These are phyloP conservation scores for Eutypa lata DNA, from an alignment of 2,329 filamentous ascomycete species.

Conservation along the genomic window DNA sequence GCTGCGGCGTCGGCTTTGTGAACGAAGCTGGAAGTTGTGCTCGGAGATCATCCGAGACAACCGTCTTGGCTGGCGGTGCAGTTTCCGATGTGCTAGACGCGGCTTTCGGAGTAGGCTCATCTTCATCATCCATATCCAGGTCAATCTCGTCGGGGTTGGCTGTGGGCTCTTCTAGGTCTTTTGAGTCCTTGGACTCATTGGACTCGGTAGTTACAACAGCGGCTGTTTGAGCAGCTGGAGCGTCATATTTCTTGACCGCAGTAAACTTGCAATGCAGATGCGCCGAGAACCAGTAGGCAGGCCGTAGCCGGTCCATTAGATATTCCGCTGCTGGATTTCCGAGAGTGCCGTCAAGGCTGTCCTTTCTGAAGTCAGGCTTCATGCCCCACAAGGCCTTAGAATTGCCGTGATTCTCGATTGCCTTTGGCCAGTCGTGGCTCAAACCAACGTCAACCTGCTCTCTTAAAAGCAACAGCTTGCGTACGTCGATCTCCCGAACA, in stretches of 20 bases:
- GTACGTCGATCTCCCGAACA: constrained; percentile 82
- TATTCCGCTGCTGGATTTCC: constrained; percentile 78
- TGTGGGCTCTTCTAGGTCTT: constrained; percentile 1
- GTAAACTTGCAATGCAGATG: constrained; percentile 89
- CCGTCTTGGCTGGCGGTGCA: constrained; percentile 13
- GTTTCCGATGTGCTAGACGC: constrained; percentile 11
- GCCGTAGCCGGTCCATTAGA: constrained; percentile 77
- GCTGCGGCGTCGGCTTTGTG: constrained; percentile 36
- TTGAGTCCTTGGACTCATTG: constrained; percentile 1
- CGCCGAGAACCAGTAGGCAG: constrained; percentile 87
- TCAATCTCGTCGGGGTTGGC: constrained; percentile 69
- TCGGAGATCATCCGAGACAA: constrained; percentile 62
- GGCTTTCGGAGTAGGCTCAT: constrained; percentile 5
- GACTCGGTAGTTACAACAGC: constrained; percentile 5
- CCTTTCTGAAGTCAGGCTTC: constrained; percentile 73
- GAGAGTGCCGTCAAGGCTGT: constrained; percentile 71
- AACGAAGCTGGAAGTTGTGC: constrained; percentile 77
- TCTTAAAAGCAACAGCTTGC: constrained; percentile 80
- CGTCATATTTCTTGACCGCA: constrained; percentile 59
- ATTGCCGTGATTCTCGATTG: constrained; percentile 77
- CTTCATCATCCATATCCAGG: constrained; percentile 58
- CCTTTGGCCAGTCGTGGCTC: constrained; percentile 93
- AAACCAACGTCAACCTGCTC: constrained; percentile 88
- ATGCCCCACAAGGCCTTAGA: constrained; percentile 62
- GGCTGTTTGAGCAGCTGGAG: constrained; percentile 21